Evolutionary conservation across 2,329 filamentous ascomycete genomes (phyloP), one percentile per base, ranked within the genome.

Genomic region (Nigrospora oryzae): DNA sequence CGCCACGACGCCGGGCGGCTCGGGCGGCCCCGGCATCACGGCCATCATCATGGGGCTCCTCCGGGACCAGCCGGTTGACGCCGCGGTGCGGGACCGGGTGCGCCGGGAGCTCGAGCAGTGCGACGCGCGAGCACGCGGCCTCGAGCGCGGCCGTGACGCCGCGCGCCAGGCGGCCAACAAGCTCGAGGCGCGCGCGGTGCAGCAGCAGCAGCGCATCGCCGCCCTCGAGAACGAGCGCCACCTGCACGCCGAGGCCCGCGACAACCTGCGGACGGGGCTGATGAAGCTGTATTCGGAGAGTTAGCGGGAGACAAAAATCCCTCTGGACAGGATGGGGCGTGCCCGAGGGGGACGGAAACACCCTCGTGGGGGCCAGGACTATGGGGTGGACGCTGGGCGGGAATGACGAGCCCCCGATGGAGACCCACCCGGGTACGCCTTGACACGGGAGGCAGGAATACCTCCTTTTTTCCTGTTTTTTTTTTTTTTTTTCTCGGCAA

Each of bases 131-230:
- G 70, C 73, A 0, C 77, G 75, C 53, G 86, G 85, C 0, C 69
- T 86, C 16, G 69, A 71, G 35, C 74, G 74, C 49, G 83, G 84
- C 1, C 69, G 85, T 3, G 84, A 91, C 48, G 75, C 83, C 7
- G 73, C 77, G 4, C 67, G 86, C n/a, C 61, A 75, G 10, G 75
- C 74, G 4, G 56, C 87, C 32, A 81, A 78, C 56, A 70, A 72
- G 5, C 82, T 81, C 51, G 83, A 91, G 30, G 56, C 56, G n/a
- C 59, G 56, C 42, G 63, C 66, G 36, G 61, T 61, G 4, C 49
- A 52, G 43, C 47, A 74, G 43, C 62, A 69, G 54, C 57, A 56
- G 35, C 55, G 58, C 30, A 53, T 72, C 5, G 54, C 53, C 8
- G 60, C 57, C 14, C 53, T 74, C n/a, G 68, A 74, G 57, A 64